Percentiles rank a stretch among this genome's conserved stretches.
Evolutionary conservation across 208 protist genomes (phyloP).

Genomic region (Naegleria lovaniensis): DNA sequence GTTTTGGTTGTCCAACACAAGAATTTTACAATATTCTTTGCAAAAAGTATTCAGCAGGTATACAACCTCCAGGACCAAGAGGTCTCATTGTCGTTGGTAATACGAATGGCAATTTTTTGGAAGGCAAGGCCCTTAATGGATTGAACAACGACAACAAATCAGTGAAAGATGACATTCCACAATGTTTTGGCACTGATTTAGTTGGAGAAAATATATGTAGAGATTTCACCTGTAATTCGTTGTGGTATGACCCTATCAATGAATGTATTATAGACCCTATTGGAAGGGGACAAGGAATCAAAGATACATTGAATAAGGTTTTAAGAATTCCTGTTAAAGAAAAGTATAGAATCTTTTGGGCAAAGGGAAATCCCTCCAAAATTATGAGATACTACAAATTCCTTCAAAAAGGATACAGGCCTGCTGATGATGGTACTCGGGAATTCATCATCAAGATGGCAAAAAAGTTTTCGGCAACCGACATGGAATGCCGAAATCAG

Average conservation of each 20-base stretch:
- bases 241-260: neutral
- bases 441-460: neutral
- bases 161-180: neutral
- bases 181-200: neutral
- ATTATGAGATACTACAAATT: neutral
- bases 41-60: neutral
- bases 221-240: constrained; percentile 3
- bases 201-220: neutral
- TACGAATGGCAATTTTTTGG: neutral
- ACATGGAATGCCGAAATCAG: neutral
- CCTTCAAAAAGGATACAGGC: neutral
- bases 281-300: neutral
- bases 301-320: neutral
- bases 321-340: neutral
- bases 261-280: neutral
- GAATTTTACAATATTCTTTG: neutral
- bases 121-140: neutral
- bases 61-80: neutral
- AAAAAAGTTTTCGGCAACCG: neutral
- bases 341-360: neutral
- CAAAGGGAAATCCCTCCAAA: neutral
- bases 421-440: neutral
- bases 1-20: neutral
- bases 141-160: neutral
- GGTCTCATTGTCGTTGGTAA: neutral